These are phyloP conservation scores for Endocarpon pusillum DNA, from an alignment of 495 filamentous ascomycete genomes.

Conservation along the genomic window DNA sequence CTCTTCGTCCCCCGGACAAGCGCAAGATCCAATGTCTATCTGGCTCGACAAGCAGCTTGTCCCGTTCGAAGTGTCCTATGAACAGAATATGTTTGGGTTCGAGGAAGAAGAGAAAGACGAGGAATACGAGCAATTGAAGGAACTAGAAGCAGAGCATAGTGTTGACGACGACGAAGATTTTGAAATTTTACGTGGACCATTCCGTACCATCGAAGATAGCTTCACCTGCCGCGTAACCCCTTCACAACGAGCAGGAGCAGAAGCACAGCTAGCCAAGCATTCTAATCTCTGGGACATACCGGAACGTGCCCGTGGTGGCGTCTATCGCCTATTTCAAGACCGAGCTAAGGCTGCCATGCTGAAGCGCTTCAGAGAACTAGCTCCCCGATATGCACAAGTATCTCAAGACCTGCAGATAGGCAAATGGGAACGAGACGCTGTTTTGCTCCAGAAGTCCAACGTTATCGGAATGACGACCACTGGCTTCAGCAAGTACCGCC, in stretches of 20 bases:
- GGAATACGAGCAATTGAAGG: conserved; percentile 46
- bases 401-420: conserved; percentile 30
- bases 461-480: conserved; percentile 64
- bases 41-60: conserved; percentile 44
- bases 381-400: conserved; percentile 23
- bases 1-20: conserved; percentile 14
- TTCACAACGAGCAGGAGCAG: conserved; percentile 3
- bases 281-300: conserved; percentile 42
- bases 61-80: conserved; percentile 21
- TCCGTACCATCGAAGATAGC: conserved; percentile 27
- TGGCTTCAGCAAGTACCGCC: conserved; percentile 77
- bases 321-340: conserved; percentile 41
- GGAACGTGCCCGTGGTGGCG: conserved; percentile 28
- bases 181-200: conserved; percentile 34
- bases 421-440: conserved; percentile 36
- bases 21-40: conserved; percentile 31
- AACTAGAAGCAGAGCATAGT: conserved; percentile 45
- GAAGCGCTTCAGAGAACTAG: conserved; percentile 23
- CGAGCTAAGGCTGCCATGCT: conserved; percentile 26
- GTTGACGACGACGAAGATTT: conserved; percentile 30
- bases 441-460: conserved; percentile 33
- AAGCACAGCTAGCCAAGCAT: conserved; percentile 11
- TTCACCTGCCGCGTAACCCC: conserved; percentile 20
- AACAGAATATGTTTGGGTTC: conserved; percentile 27
- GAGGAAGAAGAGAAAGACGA: conserved; percentile 45